A percentile compares a stretch with the other conserved stretches of the same genome.
Conservation (phyloP, 257 asterid species). For the Solanum peruvianum region DNA sequence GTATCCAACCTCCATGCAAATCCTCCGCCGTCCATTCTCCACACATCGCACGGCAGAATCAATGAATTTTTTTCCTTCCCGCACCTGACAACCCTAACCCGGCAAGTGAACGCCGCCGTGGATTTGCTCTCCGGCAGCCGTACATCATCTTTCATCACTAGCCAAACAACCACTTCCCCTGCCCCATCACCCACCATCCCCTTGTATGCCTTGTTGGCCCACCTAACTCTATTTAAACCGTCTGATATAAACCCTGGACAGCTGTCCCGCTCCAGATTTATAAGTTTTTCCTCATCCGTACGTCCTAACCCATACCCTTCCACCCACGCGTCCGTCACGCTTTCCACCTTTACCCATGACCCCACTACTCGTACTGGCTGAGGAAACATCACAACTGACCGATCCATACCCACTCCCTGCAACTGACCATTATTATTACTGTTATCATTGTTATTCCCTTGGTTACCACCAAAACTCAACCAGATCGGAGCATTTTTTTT, state of each 20-base stretch:
- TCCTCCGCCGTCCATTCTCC: constrained; percentile 77
- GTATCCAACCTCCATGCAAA: constrained; percentile 93
- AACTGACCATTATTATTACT: neutral
- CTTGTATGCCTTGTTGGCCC: constrained; percentile 52
- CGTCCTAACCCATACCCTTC: constrained; percentile 14
- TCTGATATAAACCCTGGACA: constrained; percentile 72
- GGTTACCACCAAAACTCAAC: constrained; percentile 32
- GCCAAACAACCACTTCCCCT: constrained; percentile 29
- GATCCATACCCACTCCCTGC: neutral
- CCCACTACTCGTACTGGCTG: constrained; percentile 4
- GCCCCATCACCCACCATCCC: constrained; percentile 18
- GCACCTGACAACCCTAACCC: constrained; percentile 49
- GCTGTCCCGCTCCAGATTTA: constrained; percentile 42
- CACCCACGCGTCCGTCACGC: constrained; percentile 39
- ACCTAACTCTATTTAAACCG: constrained; percentile 32
- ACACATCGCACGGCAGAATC: constrained; percentile 76
- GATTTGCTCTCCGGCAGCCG: constrained; percentile 8
- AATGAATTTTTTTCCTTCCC: constrained; percentile 21
- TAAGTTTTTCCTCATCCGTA: constrained; percentile 40
- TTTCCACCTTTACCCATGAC: constrained; percentile 43
- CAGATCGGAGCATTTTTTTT: constrained; percentile 12
- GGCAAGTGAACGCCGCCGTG: constrained; percentile 52
- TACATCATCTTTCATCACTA: constrained; percentile 36
- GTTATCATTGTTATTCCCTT: neutral
- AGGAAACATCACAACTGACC: neutral